These are phyloP conservation scores for Teratosphaeria epicoccoides DNA, from an alignment of 2,329 filamentous ascomycete genomes.

Conservation along the genomic window DNA sequence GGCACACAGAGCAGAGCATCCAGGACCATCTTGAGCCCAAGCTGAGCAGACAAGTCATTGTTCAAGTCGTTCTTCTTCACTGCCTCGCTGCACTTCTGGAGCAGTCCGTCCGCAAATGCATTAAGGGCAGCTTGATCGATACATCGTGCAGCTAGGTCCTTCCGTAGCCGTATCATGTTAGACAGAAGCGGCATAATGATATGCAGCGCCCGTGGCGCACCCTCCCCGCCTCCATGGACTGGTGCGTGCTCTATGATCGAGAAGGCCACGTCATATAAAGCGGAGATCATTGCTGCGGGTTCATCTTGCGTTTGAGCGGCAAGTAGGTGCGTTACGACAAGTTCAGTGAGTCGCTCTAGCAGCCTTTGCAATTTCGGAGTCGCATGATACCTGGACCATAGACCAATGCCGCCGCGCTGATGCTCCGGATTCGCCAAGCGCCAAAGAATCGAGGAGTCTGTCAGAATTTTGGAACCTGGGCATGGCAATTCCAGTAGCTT, in stretches of 20 bases:
- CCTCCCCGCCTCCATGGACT: background rate
- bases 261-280: background rate
- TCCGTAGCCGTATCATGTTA: background rate
- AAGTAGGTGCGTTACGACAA: background rate
- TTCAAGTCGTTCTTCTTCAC: background rate
- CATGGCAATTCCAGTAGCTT: slow-evolving; percentile 2
- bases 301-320: background rate
- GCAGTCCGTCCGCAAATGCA: background rate
- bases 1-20: background rate
- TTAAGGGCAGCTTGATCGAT: background rate
- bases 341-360: background rate
- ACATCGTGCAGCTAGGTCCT: background rate
- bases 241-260: background rate
- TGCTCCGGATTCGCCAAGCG: background rate
- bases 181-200: background rate
- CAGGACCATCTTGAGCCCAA: background rate
- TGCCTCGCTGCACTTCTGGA: background rate
- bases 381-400: background rate
- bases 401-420: background rate
- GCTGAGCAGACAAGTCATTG: background rate
- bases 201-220: background rate
- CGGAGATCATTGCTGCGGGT: background rate
- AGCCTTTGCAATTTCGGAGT: background rate
- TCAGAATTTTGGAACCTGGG: background rate
- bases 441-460: background rate